These are phyloP conservation scores for Collybia sp. DNA, from an alignment of 768 basidiomycete species.

Conservation along the genomic window DNA sequence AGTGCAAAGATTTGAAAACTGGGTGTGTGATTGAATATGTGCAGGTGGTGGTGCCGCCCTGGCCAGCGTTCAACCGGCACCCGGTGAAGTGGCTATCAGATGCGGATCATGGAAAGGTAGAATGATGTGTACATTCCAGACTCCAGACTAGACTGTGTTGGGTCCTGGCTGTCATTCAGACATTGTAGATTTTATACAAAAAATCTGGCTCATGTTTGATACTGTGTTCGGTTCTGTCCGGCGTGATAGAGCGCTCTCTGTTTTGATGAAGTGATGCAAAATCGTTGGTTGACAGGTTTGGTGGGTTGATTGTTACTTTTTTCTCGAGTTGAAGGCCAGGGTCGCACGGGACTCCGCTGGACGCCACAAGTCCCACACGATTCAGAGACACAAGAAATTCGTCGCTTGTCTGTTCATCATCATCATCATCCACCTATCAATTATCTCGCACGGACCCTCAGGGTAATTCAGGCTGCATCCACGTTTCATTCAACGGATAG, in stretches of 20 bases:
- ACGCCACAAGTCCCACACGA: no score
- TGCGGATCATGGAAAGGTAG: conserved; percentile 22
- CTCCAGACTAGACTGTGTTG: neutral
- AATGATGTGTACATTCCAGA: no score
- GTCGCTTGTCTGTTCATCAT: no score
- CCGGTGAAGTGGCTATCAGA: conserved; percentile 57
- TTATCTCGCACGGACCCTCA: neutral
- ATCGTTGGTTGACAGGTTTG: neutral
- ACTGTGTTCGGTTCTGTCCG: neutral
- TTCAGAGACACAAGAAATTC: no score
- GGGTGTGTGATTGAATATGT: neutral
- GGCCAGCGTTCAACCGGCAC: conserved; percentile 61
- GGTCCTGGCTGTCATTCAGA: no score
- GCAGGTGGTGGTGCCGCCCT: conserved; percentile 63
- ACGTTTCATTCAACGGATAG: no score
- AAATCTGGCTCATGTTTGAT: conserved; percentile 2
- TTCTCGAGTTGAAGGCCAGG: no score
- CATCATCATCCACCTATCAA: no score
- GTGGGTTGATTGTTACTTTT: no score
- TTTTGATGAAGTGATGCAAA: neutral
- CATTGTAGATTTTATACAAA: conserved; percentile 6
- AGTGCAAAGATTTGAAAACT: conserved; percentile 11
- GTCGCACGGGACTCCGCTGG: no score
- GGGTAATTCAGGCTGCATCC: no score
- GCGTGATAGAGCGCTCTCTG: no score